Base-by-base conservation (phyloP, 2,329 filamentous ascomycete species). In the Fusarium sp. region DNA sequence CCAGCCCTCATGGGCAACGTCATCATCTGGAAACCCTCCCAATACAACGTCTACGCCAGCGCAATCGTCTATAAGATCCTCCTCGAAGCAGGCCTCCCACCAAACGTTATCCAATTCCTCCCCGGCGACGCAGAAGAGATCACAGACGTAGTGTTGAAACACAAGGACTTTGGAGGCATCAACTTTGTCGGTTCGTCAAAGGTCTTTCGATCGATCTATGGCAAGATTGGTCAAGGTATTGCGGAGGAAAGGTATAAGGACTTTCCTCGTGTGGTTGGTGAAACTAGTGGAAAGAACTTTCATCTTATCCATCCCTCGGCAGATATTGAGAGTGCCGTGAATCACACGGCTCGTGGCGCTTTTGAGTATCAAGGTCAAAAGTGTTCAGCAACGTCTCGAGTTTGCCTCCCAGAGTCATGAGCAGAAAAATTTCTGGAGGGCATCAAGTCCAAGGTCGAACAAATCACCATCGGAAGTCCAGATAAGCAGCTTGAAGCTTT, bases 331-430 rank as follows among this genome's bases (percentile, higher is more conserved):
- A 87, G 84, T 69, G 85, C 85, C 1, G 86, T 81, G 11, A 76
- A 83, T 45, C 83, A 87, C 70, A 87, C 86, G 4, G 83, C 87
- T 57, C 83, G 86, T 24, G 85, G 83, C 20, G 83, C 85, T 0
- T 88, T 87, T 70, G 86, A 88, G 78, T 88, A 85, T 77, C 84
- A 86, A 67, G 86, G 86, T 22, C 86, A 88, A 71, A 88, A 88
- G 79, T 88, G 86, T 81, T 87, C 84, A 50, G 86, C 86, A 27
- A 85, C 83, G 13, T 87, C 86, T 11, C 82, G 86, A 6, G 80
- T 90, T 62, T 92, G 90, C 80, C 86, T 91, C 42, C 88, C 91
- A 6, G 6, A 34, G 6, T 56, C 47, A 1, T 18, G 37, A 11
- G 45, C 47, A 11, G 13, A 54, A 5, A 35, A 56, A 71, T 78